phyloP scores from a whole-genome alignment of 352 stramenopile genomes.

The Globisporangium rhizosaccharum region DNA sequence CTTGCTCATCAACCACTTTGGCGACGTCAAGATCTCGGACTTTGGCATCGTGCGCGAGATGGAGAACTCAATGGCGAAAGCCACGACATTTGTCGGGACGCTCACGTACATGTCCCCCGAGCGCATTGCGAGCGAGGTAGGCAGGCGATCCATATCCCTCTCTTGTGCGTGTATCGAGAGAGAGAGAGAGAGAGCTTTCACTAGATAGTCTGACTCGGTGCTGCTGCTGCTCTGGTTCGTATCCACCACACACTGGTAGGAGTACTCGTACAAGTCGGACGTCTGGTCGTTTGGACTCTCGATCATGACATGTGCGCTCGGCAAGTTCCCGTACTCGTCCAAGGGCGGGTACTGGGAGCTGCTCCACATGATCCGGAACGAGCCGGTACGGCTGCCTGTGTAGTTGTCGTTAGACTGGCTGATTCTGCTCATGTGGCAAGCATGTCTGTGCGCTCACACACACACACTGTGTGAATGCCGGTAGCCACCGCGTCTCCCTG shows the following conservation, averaged over 20 bases:
- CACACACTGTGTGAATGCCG: background rate
- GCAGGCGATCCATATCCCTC: background rate
- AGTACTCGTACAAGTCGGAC: slow-evolving; percentile 86
- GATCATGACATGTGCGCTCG: slow-evolving; percentile 88
- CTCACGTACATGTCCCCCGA: slow-evolving; percentile 93
- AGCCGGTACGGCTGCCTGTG: slow-evolving; percentile 31
- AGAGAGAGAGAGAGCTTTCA: background rate
- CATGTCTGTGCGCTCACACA: background rate
- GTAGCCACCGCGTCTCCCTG: slow-evolving; percentile 57
- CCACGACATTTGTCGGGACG: slow-evolving; percentile 90
- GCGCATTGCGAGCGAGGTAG: slow-evolving; percentile 83
- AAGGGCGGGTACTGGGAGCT: slow-evolving; percentile 89
- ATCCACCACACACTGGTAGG: slow-evolving; percentile 16
- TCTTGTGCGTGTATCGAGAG: background rate
- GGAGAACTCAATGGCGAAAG: slow-evolving; percentile 82
- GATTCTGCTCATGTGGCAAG: background rate
- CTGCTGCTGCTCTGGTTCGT: slow-evolving; percentile 4
- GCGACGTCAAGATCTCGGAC: slow-evolving; percentile 87
- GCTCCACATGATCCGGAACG: slow-evolving; percentile 85
- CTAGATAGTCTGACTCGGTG: background rate
- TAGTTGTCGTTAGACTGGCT: background rate
- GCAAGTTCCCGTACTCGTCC: slow-evolving; percentile 83
- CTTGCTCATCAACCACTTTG: slow-evolving; percentile 90
- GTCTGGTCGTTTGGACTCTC: slow-evolving; percentile 84
- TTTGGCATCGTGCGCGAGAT: slow-evolving; percentile 84